Percentiles rank a stretch among this genome's conserved stretches.
phyloP scores from a whole-genome alignment of 2,329 filamentous ascomycete species.

The Blastomyces silverae region DNA sequence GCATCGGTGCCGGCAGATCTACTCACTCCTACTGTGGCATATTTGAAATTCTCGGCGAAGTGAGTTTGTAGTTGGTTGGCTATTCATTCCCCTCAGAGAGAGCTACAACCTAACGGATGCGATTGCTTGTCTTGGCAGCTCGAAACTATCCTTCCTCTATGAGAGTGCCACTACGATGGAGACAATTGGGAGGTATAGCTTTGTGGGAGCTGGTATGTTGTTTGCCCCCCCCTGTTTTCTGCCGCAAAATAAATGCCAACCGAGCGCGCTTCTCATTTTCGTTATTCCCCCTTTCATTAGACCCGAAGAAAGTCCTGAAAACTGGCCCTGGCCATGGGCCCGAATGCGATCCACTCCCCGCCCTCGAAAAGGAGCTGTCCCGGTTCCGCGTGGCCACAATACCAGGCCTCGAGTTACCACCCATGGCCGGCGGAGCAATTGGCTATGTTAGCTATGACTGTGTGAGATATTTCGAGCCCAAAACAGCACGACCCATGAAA shows the following conservation, averaged over 20 bases:
- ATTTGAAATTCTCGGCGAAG: constrained; percentile 79
- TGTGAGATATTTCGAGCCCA: constrained; percentile 94
- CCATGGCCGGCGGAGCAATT: constrained; percentile 83
- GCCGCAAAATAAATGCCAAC: not conserved
- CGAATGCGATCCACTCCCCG: constrained; percentile 74
- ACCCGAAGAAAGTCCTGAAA: constrained; percentile 68
- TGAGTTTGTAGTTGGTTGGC: constrained; percentile 39
- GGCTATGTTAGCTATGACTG: constrained; percentile 98
- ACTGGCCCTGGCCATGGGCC: constrained; percentile 84
- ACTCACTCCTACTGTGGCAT: constrained; percentile 88
- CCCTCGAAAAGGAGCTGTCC: constrained; percentile 72
- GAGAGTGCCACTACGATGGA: constrained; percentile 90
- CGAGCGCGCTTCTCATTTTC: not conserved
- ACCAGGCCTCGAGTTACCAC: constrained; percentile 73
- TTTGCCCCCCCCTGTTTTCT: not conserved
- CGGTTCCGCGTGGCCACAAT: constrained; percentile 74
- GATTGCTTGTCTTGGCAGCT: constrained; percentile 33
- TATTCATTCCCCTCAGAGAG: not conserved
- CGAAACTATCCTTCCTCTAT: constrained; percentile 84
- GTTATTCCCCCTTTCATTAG: constrained; percentile 27
- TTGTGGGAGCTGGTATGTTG: constrained; percentile 67
- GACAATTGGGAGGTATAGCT: constrained; percentile 90
- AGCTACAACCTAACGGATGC: not conserved
- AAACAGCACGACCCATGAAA: constrained; percentile 81
- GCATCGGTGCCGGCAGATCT: constrained; percentile 85